Evolutionary conservation across 2,329 filamentous ascomycete species (phyloP), one percentile per base, ranked within the genome.

Genomic region (Exophiala phaeomuriformis): DNA sequence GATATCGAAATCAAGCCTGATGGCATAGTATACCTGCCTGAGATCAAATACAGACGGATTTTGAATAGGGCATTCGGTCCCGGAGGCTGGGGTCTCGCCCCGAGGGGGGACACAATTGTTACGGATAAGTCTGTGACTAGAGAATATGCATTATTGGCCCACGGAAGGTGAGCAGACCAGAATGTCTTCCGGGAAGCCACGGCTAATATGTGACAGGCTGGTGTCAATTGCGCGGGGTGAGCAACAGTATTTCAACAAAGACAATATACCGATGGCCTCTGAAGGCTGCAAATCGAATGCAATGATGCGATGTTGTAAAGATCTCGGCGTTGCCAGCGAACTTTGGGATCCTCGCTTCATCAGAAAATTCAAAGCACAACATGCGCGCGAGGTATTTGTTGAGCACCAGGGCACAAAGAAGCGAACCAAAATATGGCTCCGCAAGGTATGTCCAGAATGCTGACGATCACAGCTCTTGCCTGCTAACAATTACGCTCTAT

Each of bases 221-320:
- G 87, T 97, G 42, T 90, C 86, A 30, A 86, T 97, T 63, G 90
- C 93, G 0, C 86, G 93, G 61, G 93, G 93, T 67, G 93, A 97
- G 71, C 91, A 95, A 75, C 82, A 87, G 62, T 98, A 94, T 73
- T 98, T 97, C 73, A 82, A 81, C 63, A 80, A 88, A 33, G 90
- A 96, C 63, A 86, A 86, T 51, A 90, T 98, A 59, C 90, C 93
- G 29, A 95, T 90, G 1, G 90, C 93, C 5, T 90, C 90, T 56
- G 93, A 98, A 72, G 93, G 93, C 49, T 95, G 90, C 78, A 96
- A 96, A 73, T 95, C 90, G 59, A 98, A 98, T 68, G 93, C 93
- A 8, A 78, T 98, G 62, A 94, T 97, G 84, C 87, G 93, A 54
- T 97, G 91, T 79, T 97, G 93, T 77, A 98, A 98, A 75, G 93